Evolutionary conservation across 2,329 filamentous ascomycete species (phyloP).

Genomic region (Neophaeococcomyces mojaviensis): DNA sequence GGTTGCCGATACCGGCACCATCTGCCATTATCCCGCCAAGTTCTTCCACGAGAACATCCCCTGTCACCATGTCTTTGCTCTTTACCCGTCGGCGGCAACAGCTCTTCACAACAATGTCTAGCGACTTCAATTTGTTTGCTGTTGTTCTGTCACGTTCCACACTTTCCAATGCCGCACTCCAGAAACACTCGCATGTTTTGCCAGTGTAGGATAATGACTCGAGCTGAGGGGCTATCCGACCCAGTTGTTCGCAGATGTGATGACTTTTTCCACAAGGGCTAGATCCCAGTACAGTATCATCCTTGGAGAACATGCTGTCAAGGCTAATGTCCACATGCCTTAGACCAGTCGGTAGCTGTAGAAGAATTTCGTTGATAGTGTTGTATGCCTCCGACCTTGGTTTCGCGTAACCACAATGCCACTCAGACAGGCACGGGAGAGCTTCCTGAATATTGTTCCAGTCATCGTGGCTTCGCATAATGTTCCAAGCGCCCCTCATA

Average conservation of each 20-base stretch:
- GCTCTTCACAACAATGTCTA: slow-evolving; percentile 68
- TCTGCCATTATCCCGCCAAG: slow-evolving; percentile 45
- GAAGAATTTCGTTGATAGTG: slow-evolving; percentile 58
- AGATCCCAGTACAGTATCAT: slow-evolving; percentile 38
- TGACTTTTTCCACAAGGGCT: slow-evolving; percentile 18
- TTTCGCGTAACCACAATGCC: slow-evolving; percentile 54
- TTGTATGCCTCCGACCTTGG: slow-evolving; percentile 67
- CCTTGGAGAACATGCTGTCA: slow-evolving; percentile 64
- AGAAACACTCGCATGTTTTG: slow-evolving; percentile 62
- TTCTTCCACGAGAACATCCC: slow-evolving; percentile 17
- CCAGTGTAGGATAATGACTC: slow-evolving; percentile 67
- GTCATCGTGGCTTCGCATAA: slow-evolving; percentile 57
- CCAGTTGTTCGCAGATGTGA: slow-evolving; percentile 61
- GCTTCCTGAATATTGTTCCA: slow-evolving; percentile 56
- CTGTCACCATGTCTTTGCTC: slow-evolving; percentile 17
- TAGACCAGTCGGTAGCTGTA: slow-evolving; percentile 50
- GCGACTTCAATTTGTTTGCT: slow-evolving; percentile 47
- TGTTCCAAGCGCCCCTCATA: slow-evolving; percentile 70
- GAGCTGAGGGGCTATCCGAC: slow-evolving; percentile 52
- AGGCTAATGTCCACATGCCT: slow-evolving; percentile 60
- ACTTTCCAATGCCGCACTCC: slow-evolving; percentile 49
- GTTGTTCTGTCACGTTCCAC: slow-evolving; percentile 39
- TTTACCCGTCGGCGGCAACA: slow-evolving; percentile 49
- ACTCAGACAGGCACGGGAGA: slow-evolving; percentile 56
- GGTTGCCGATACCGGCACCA: slow-evolving; percentile 63